Evolutionary conservation across 495 filamentous ascomycete species (phyloP), one percentile per base, ranked within the genome.

Genomic region (Cercophora newfieldiana): DNA sequence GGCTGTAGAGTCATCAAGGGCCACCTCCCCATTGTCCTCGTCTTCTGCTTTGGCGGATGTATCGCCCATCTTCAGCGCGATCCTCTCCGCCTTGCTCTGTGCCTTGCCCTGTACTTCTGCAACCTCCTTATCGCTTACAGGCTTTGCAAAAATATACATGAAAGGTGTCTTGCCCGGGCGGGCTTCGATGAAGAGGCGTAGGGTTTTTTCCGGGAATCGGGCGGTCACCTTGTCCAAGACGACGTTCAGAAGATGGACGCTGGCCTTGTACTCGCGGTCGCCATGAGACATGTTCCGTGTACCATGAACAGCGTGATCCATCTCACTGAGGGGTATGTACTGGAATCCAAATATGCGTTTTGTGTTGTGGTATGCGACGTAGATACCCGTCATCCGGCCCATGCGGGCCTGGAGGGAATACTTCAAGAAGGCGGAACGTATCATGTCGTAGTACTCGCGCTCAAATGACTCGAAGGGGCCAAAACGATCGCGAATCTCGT

Each of bases 311-410:
- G 91, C 83, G 16, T 80, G 74, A 74, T 99, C 95, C 91, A 99
- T 95, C 71, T 98, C 96, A 1, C 82, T 69, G 16, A 97, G 75
- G 62, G 87, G 86, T 61, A 99, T 81, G 71, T 99, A 99, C 75
- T 98, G 95, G 77, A 99, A 99, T 0, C 95, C 95, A 73, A 99
- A 99, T 50, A 99, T 96, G 33, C 92, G 88, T 74, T 96, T 84
- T 5, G 92, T 89, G 71, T 99, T 99, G 78, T 99, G 95, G 75
- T 88, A 98, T 14, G 96, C 96, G n/a, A 97, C 91, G 69, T 97
- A 98, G 57, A 98, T 97, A 58, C 95, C 95, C 68, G 98, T 94
- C 95, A 99, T 99, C 22, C 96, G 88, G 28, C 95, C 95, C 83
- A 98, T 92, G 24, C 95, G 88, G 33, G 94, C 95, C 75, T 99